These are phyloP conservation scores for Phytophthora tubulina DNA, from an alignment of 352 stramenopile species.

Conservation along the genomic window DNA sequence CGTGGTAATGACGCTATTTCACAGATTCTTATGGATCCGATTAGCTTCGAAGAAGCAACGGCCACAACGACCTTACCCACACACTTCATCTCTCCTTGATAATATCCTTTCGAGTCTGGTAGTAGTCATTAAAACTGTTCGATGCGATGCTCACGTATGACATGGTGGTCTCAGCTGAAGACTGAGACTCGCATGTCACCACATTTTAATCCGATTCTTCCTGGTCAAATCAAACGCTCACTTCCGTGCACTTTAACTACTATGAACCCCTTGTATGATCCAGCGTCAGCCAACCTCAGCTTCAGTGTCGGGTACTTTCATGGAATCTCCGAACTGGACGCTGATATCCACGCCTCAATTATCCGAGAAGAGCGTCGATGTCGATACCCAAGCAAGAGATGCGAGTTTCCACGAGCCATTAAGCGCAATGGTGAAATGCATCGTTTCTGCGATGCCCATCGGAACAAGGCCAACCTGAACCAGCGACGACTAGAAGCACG, in stretches of 20 bases:
- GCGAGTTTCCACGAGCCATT: constrained; percentile 43
- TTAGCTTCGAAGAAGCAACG: constrained; percentile 18
- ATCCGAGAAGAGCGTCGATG: constrained; percentile 37
- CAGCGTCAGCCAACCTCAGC: background rate
- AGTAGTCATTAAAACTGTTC: background rate
- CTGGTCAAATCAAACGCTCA: constrained; percentile 1
- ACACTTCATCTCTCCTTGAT: constrained; percentile 6
- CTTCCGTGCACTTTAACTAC: constrained; percentile 1
- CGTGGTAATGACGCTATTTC: constrained; percentile 21
- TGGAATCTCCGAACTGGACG: constrained; percentile 1
- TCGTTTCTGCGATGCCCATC: constrained; percentile 56
- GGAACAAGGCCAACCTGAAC: constrained; percentile 60
- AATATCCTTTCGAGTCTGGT: background rate
- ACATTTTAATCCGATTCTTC: constrained; percentile 26
- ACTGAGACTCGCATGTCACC: background rate
- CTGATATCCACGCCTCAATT: background rate
- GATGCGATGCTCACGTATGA: background rate
- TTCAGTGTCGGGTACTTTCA: constrained; percentile 18
- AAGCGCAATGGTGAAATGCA: constrained; percentile 59
- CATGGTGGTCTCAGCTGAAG: background rate
- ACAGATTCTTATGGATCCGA: constrained; percentile 25
- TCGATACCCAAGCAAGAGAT: constrained; percentile 52
- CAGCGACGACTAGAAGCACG: constrained; percentile 58
- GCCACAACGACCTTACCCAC: constrained; percentile 29
- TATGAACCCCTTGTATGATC: constrained; percentile 19